Base-by-base conservation (phyloP, 2,329 filamentous ascomycete species). In the Phyllosticta citribraziliensis region DNA sequence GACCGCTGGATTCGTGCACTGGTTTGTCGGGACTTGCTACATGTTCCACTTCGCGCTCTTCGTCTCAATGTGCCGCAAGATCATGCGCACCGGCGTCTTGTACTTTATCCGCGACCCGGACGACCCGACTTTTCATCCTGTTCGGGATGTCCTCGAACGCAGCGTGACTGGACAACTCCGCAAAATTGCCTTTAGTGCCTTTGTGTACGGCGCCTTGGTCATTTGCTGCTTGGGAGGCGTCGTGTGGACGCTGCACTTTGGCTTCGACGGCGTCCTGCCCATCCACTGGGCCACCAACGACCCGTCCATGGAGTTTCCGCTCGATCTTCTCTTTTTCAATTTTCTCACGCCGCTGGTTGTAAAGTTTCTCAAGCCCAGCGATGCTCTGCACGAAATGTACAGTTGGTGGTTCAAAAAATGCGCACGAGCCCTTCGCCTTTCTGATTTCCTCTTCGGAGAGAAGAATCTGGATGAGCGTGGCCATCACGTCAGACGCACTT, bases 41-140 rank as follows among this genome's bases (percentile, higher is more conserved):
- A 99, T 99, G 95, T 99, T 99, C 76, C 94, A 99, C 72, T 99
- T 99, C 72, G 94, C 94, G 5, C 82, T 99, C 2, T 99, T 99
- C 71, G 94, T 99, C 19, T 95, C 92, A 61, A 97, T 99, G 92
- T 99, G 94, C 75, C 87, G 94, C 64, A 97, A 96, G 77, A 96
- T 97, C 63, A 89, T 99, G 87, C 87, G 94, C 65, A 91, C 86
- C 66, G 94, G 94, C 57, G 94, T 99, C 51, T 80, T 99, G 63
- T 97, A 97, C 78, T 99, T 99, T 73, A 99, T 99, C 68, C 86
- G 94, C 64, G 95, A 99, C 73, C 94, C 94, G 6, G 95, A 99
- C 73, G 94, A 99, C 73, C 94, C 95, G 9, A 96, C 94, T 12
- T 99, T 99, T 73, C 94, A 99, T 71, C 94, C 94, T 0, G 93